Conservation (phyloP, 83 land plant species). For the Diphasiastrum complanatum region DNA sequence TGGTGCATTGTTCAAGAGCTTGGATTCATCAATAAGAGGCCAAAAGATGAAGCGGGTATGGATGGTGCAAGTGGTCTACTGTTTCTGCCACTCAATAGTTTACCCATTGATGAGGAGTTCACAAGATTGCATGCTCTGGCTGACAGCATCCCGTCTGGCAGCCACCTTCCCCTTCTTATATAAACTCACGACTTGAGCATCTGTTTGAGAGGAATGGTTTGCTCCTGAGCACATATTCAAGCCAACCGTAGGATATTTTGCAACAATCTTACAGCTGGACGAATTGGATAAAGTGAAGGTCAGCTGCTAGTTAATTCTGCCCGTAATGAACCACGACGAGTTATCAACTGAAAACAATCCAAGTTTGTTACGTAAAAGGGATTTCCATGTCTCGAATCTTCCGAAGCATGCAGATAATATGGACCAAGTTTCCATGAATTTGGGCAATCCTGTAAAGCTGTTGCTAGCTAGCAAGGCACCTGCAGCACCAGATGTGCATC, state of each 20-base stretch:
- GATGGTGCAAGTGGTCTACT: constrained; percentile 64
- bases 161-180: constrained; percentile 63
- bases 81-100: constrained; percentile 42
- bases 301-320: constrained; percentile 13
- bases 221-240: neutral
- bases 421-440: neutral
- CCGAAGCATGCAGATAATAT: neutral
- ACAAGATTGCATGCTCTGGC: constrained; percentile 46
- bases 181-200: constrained; percentile 24
- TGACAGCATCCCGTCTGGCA: constrained; percentile 41
- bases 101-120: constrained; percentile 49
- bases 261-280: constrained; percentile 36
- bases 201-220: constrained; percentile 3
- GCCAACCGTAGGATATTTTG: constrained; percentile 15
- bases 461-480: constrained; percentile 72
- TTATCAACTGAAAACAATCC: no score
- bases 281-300: constrained; percentile 44
- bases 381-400: no score
- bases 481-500: constrained; percentile 41
- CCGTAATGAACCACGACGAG: constrained; percentile 8
- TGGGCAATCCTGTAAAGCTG: constrained; percentile 28
- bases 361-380: no score
- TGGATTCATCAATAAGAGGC: constrained; percentile 3
- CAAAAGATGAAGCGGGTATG: constrained; percentile 16
- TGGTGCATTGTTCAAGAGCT: constrained; percentile 37